These are phyloP conservation scores for Nematodospora anomalae DNA, from an alignment of 1,139 yeast genomes.

Conservation along the genomic window DNA sequence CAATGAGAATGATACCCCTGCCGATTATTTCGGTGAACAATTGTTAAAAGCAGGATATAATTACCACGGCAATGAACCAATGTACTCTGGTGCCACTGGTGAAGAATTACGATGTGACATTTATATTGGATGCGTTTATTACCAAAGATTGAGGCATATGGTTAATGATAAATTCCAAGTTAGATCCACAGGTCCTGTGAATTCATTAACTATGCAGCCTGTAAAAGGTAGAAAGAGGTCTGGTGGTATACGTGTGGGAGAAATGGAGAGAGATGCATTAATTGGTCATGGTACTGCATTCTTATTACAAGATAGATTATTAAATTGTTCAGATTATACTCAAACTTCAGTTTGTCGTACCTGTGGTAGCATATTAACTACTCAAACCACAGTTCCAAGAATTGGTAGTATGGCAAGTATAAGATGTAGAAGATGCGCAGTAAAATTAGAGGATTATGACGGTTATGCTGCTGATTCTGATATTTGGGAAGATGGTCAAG, in stretches of 20 bases:
- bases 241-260: constrained; percentile 99
- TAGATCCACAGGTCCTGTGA: constrained; percentile 97
- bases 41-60: constrained; percentile 85
- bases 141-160: constrained; percentile 98
- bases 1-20: constrained; percentile 90
- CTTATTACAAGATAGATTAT: constrained; percentile 88
- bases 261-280: constrained; percentile 99
- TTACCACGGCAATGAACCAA: constrained; percentile 97
- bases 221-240: constrained; percentile 98
- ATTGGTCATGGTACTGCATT: constrained; percentile 99
- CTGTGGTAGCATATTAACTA: constrained; percentile 89
- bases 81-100: constrained; percentile 98
- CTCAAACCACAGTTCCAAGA: constrained; percentile 89
- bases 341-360: constrained; percentile 86
- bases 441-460: constrained; percentile 49
- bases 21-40: constrained; percentile 96
- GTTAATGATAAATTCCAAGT: constrained; percentile 99
- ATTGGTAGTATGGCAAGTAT: constrained; percentile 77
- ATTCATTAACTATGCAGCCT: constrained; percentile 97
- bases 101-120: constrained; percentile 96
- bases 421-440: constrained; percentile 92
- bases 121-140: constrained; percentile 93
- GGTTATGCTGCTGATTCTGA: constrained; percentile 68
- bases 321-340: constrained; percentile 94
- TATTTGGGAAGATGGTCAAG: constrained; percentile 97